Conservation (phyloP, 1,284 basidiomycete genomes). For the Ustilago hordei region DNA sequence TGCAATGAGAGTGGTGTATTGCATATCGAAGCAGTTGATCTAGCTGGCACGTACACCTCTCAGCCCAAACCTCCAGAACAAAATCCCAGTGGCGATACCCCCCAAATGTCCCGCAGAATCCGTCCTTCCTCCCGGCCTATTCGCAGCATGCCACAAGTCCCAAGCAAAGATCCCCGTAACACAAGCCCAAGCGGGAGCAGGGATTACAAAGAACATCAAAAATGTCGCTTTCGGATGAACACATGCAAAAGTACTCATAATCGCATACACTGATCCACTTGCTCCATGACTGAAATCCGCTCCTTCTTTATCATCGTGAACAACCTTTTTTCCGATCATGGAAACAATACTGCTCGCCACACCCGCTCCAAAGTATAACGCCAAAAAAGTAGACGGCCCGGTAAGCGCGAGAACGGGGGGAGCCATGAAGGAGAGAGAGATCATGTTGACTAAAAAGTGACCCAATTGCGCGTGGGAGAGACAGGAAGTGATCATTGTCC, state of each 20-base stretch:
- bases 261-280: conserved; percentile 74
- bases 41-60: conserved; percentile 17
- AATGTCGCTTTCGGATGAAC: conserved; percentile 78
- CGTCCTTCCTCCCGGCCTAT: conserved; percentile 71
- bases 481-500: conserved; percentile 80
- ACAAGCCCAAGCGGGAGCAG: conserved; percentile 83
- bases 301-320: not conserved
- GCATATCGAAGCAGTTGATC: not conserved
- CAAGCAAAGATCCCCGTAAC: conserved; percentile 81
- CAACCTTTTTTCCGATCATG: conserved; percentile 74
- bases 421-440: conserved; percentile 84
- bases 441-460: conserved; percentile 83
- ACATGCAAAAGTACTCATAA: conserved; percentile 80
- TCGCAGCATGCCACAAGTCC: conserved; percentile 75
- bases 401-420: conserved; percentile 78
- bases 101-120: conserved; percentile 85
- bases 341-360: conserved; percentile 71
- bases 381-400: conserved; percentile 79
- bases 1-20: not conserved
- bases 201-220: conserved; percentile 79
- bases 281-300: conserved; percentile 38
- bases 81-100: conserved; percentile 78
- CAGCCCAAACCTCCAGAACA: conserved; percentile 49
- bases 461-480: conserved; percentile 48
- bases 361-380: conserved; percentile 78